phyloP scores from a whole-genome alignment of 495 filamentous ascomycete species.

The Xylaria palmicola region DNA sequence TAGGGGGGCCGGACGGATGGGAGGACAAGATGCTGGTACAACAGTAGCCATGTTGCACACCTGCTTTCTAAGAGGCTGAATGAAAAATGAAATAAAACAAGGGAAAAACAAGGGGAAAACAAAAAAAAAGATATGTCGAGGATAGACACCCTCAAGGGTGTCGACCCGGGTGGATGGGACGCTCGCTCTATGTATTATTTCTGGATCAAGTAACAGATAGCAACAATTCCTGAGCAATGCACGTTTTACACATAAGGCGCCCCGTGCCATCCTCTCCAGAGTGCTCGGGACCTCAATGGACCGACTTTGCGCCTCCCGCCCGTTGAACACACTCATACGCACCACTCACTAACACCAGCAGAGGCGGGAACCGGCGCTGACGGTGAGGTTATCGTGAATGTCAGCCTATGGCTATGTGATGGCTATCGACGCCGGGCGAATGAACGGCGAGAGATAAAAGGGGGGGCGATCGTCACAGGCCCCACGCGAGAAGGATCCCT shows the following conservation, averaged over 20 bases:
- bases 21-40: neutral
- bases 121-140: too few relatives aligned
- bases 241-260: neutral
- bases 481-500: neutral
- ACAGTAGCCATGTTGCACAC: neutral
- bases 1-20: neutral
- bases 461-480: conserved; percentile 8
- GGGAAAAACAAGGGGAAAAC: too few relatives aligned
- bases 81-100: too few relatives aligned
- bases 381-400: neutral
- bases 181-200: too few relatives aligned
- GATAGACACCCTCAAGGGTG: too few relatives aligned
- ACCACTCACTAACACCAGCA: neutral
- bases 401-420: neutral
- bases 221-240: neutral
- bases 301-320: neutral
- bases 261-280: neutral
- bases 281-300: neutral
- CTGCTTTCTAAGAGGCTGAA: too few relatives aligned
- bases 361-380: neutral
- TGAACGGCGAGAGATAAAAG: neutral
- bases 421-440: neutral
- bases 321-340: too few relatives aligned
- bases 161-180: too few relatives aligned
- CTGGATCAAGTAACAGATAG: too few relatives aligned